Conservation (phyloP, 176 grass and related monocot genomes). For the Themeda triandra region DNA sequence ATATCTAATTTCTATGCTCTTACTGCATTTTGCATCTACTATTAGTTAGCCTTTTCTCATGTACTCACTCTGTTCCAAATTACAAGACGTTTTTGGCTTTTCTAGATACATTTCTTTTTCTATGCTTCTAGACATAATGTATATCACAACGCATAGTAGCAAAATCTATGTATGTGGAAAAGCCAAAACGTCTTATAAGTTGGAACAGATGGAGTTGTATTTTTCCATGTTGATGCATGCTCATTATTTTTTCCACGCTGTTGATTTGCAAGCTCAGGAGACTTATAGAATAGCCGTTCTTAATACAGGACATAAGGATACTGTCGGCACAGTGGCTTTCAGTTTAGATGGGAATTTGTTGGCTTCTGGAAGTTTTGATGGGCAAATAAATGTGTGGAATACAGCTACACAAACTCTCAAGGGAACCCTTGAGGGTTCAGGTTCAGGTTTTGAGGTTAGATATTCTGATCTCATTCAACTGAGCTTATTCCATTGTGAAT, state of each 20-base stretch:
- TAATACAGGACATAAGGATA: slow-evolving; percentile 70
- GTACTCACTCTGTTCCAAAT: background rate
- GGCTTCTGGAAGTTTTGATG: slow-evolving; percentile 84
- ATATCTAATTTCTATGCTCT: background rate
- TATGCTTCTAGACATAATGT: no score
- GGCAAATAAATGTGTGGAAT: slow-evolving; percentile 71
- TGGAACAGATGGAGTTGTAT: no score
- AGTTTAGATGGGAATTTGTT: slow-evolving; percentile 88
- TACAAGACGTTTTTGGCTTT: no score
- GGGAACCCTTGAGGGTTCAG: slow-evolving; percentile 74
- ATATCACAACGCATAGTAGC: no score
- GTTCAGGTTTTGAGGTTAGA: slow-evolving; percentile 81
- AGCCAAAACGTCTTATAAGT: no score
- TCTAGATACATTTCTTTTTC: no score
- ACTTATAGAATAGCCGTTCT: slow-evolving; percentile 20
- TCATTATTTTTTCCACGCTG: background rate
- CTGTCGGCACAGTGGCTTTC: slow-evolving; percentile 64
- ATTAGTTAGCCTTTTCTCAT: background rate
- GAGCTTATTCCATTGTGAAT: background rate
- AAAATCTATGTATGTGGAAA: no score
- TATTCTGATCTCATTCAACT: slow-evolving; percentile 4
- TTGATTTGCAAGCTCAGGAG: background rate
- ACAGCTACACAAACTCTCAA: slow-evolving; percentile 50
- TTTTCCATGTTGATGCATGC: background rate
- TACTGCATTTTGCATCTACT: background rate